Base-by-base conservation (phyloP, 768 basidiomycete genomes). In the Boletus rufocinnamomeus region DNA sequence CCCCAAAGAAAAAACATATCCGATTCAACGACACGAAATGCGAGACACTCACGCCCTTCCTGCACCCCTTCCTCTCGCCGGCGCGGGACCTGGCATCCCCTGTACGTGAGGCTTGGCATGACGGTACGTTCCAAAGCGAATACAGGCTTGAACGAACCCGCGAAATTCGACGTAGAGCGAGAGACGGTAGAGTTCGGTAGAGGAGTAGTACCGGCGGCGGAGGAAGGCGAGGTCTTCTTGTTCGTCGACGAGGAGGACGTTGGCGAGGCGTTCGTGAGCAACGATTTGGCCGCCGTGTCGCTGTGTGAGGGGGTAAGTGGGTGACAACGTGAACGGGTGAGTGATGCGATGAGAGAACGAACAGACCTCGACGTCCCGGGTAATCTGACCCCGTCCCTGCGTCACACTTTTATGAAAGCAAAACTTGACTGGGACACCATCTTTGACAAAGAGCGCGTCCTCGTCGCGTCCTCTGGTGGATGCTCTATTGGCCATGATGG, bases 221-320 rank as follows among this genome's bases (percentile, higher is more conserved):
- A 74, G 4, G 14, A 72, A 50, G 1, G 38, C 50, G n/a, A 74
- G 25, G 30, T 72, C 54, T 17, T 58, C 55, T 45, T 74, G 58
- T 51, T 74, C 72, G 32, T 72, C 71, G 19, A 74, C 63, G 28
- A 72, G 63, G 9, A 72, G 59, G 6, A 74, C 67, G 30, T 72
- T 52, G 27, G 71, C 48, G 10, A 23, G 16, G 17, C 50, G 53
- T 38, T 72, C 71, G 6, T 61, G 11, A 0, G 23, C 2, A 23
- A 64, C 60, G 11, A 74, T 45, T 27, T 43, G 6, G 0, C 71
- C 72, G 0, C 71, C 71, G 9, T 66, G 46, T 13, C 51, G 57
- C 71, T 74, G 38, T 2, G 34, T 8, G 11, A 1, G 32, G 8
- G 38, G 8, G 28, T 23, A 6, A n/a, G 16, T 14, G 25, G 3